Base-by-base conservation (phyloP, 2,329 filamentous ascomycete species). In the Dendryphion nanum region DNA sequence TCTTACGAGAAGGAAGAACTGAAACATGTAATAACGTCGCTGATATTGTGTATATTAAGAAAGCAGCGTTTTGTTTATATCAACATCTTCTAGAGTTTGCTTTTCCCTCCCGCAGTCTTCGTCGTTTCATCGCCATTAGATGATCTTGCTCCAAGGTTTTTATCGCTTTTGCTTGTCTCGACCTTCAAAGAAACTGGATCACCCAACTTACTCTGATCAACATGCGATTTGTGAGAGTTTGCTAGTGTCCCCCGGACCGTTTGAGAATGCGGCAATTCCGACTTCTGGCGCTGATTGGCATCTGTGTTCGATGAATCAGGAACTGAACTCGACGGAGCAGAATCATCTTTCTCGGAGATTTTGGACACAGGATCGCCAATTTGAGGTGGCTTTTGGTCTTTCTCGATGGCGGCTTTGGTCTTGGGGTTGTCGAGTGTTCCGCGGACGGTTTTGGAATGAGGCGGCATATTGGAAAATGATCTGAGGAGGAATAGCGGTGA, bases 401-500 rank as follows among this genome's bases (percentile, higher is more conserved):
- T 50, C 10, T 44, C 41, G 7, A 48, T 50, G 14, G 50, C 45
- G 31, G 45, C 42, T 42, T 50, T 35, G n/a, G 51, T 59, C 30
- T 57, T 57, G 18, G 54, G 55, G 36, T 60, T 57, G 6, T 44
- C 45, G n/a, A 62, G 39, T 1, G 58, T 63, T 31, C 58, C 57
- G 37, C 56, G 57, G 36, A 61, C 57, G 20, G 56, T 59, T 34
- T 50, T 47, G 33, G 58, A 63, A 33, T 57, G 51, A 26, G 31
- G 26, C 6, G 29, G 29, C 29, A 30, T 30, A n/a, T n/a, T n/a
- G n/a, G n/a, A n/a, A n/a, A n/a, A n/a, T n/a, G n/a, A n/a, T n/a
- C n/a, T n/a, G n/a, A n/a, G n/a, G n/a, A n/a, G n/a, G n/a, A n/a
- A n/a, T n/a, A n/a, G n/a, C n/a, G n/a, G n/a, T n/a, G n/a, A n/a